Base-by-base conservation (phyloP, 2,329 filamentous ascomycete genomes). In the Chaetomium sp. region DNA sequence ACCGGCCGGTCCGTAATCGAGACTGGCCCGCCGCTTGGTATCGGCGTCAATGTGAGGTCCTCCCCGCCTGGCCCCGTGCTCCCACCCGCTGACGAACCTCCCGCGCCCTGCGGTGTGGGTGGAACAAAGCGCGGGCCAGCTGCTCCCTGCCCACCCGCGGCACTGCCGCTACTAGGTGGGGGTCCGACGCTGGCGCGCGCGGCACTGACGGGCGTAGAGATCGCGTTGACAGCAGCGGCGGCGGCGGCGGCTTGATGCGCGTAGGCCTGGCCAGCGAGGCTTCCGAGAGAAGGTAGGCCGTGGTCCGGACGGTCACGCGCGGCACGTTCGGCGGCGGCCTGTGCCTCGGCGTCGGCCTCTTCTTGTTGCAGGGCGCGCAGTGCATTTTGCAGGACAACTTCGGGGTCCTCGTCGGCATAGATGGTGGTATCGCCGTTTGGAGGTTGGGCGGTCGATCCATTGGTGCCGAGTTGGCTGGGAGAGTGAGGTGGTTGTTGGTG, bases 311-410 rank as follows among this genome's bases (percentile, higher is more conserved):
- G 72, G 45, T 79, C 79, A 36, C 76, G 74, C 62, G 79, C 78
- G 62, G 79, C 79, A 10, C 79, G 73, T 1, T 75, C 78, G 3
- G 73, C 78, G 0, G 78, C 79, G 1, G 79, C 79, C 48, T 77
- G 76, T n/a, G 78, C 79, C 58, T 82, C 80, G 3, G 79, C 80
- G 5, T 79, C 79, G 27, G 79, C 78, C 56, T 83, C 79, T 58
- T 83, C 79, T 62, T 81, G 76, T 62, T 83, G 80, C 50, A 84
- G 72, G 59, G 79, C 78, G 42, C 78, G 76, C 47, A 84, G 70
- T 2, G 81, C 81, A 60, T 82, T 82, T 63, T 82, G 80, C 3
- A 84, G 70, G 12, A 80, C 79, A 5, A 80, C 72, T 49, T 84
- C 81, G 1, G 81, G 76, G 59, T 84, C 80, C 14, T 83, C 79